Evolutionary conservation across 106 monocot genomes (phyloP).

Genomic region (Phalaenopsis equestris): DNA sequence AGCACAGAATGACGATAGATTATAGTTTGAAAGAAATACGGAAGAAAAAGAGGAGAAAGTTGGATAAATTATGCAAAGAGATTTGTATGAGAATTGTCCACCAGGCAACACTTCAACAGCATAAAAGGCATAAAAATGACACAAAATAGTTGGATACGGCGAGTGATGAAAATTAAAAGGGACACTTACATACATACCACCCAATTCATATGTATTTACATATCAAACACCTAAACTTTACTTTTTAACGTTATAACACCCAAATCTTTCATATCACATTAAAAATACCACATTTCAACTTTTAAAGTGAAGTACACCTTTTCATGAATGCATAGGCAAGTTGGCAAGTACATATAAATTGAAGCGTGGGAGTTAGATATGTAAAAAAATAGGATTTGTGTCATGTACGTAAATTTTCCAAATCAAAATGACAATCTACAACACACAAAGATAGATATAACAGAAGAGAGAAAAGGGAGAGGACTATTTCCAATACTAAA

Average conservation of each 20-base stretch:
- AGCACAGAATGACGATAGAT: neutral
- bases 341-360: too few species aligned
- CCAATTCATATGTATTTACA: too few species aligned
- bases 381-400: too few species aligned
- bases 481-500: neutral
- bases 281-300: too few species aligned
- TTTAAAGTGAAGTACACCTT: too few species aligned
- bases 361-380: too few species aligned
- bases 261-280: too few species aligned
- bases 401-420: too few species aligned
- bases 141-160: neutral
- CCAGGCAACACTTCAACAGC: neutral
- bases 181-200: too few species aligned
- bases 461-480: neutral
- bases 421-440: neutral
- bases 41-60: neutral
- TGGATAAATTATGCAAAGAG: neutral
- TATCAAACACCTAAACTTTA: too few species aligned
- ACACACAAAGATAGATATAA: neutral
- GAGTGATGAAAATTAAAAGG: neutral
- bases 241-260: too few species aligned
- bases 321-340: too few species aligned
- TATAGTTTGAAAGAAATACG: neutral
- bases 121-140: neutral
- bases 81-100: neutral